phyloP scores from a whole-genome alignment of 169 alveolate genomes.

The Cystoisospora suis region DNA sequence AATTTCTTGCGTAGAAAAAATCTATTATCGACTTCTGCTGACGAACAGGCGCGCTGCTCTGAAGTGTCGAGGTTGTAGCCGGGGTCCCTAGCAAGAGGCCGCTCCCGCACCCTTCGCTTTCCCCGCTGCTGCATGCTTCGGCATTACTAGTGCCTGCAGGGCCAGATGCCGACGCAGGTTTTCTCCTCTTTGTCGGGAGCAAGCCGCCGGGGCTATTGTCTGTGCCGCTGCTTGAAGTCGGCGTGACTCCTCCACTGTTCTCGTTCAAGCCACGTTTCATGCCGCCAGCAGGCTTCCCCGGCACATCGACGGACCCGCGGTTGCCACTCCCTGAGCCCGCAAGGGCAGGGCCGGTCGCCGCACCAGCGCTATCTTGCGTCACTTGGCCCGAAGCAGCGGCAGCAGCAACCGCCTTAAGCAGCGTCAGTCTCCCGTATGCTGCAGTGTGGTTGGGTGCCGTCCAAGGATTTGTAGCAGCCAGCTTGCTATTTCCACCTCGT shows the following conservation, averaged over 20 bases:
- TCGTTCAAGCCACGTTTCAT: neutral
- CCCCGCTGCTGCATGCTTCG: slow-evolving; percentile 45
- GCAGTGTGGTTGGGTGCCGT: neutral
- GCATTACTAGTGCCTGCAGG: too few species aligned
- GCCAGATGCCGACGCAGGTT: neutral
- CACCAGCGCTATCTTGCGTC: neutral
- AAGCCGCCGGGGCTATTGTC: slow-evolving; percentile 17
- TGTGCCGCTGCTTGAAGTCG: neutral
- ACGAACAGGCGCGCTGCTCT: neutral
- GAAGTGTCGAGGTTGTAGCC: slow-evolving; percentile 31
- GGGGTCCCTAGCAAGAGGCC: slow-evolving; percentile 35
- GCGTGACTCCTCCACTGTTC: slow-evolving; percentile 5
- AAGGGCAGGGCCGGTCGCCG: neutral
- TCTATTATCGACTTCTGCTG: slow-evolving; percentile 62
- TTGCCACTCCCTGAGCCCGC: slow-evolving; percentile 1
- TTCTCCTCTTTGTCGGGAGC: neutral
- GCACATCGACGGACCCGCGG: neutral
- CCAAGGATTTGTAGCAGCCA: slow-evolving; percentile 20
- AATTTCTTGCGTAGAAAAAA: slow-evolving; percentile 52
- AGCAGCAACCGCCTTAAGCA: neutral
- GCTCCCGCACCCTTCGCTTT: slow-evolving; percentile 19
- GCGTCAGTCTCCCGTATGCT: slow-evolving; percentile 1
- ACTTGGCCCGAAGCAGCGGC: neutral
- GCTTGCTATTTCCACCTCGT: neutral
- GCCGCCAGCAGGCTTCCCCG: too few species aligned